Evolutionary conservation across 192 early-diverging fungal genomes (phyloP), one percentile per base, ranked within the genome.

Genomic region (Backusella sp.): DNA sequence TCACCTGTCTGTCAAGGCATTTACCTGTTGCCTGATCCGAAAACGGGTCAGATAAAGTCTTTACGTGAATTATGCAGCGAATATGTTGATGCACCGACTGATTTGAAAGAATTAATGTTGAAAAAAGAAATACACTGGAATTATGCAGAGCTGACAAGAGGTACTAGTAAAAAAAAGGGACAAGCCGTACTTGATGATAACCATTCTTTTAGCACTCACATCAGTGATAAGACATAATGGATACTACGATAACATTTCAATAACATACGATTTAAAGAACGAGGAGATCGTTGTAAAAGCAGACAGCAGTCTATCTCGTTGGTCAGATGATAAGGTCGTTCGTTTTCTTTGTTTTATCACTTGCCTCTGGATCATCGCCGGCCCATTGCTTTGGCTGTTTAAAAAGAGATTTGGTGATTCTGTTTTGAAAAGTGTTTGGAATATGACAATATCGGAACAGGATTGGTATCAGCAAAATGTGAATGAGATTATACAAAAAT

Each of bases 301-400:
- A 4, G 35, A 74, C 42, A 76, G 82, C 6, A 56, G 72, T 7
- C 5, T 84, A 7, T 81, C 84, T 6, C 41, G 67, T 42, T 44
- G 46, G 37, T 37, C 70, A 6, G 77, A 84, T 30, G 35, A 74
- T 15, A 73, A 52, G 12, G 56, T 66, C 17, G 39, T 86, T 19
- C 69, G 70, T 21, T 65, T 80, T 17, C 41, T 86, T 1, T 79
- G 80, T n/a, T 75, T 83, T 35, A 66, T 87, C 44, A 86, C 84
- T 28, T 87, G 84, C 49, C 75, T 86, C 6, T 87, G 86, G 79
- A 80, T 87, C n/a, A 78, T 87, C 9, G 79, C 79, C 2, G 71
- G 66, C 11, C 86, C 86, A 5, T 30, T 82, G 17, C 39, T 77
- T 17, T 56, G 49, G 36, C 3, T 81, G 4, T 66, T 65, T 41